Conservation (phyloP, 352 stramenopile species). For the Plasmopara halstedii region DNA sequence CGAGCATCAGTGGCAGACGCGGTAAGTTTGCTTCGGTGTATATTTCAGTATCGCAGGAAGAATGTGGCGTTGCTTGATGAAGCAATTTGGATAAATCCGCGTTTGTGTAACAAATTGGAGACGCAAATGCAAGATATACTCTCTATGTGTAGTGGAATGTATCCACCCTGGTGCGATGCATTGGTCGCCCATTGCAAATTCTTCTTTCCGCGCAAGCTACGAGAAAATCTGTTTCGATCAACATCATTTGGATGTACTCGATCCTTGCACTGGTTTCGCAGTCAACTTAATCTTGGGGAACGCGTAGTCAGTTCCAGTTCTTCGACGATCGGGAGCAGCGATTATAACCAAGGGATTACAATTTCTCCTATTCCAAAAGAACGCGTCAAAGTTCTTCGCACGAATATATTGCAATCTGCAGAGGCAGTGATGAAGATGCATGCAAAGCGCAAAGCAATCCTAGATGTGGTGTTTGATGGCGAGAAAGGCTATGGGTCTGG, state of each 20-base stretch:
- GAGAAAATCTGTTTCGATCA: conserved; percentile 64
- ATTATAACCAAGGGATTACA: conserved; percentile 73
- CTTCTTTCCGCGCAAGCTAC: conserved; percentile 67
- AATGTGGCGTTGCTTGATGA: conserved; percentile 20
- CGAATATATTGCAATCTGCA: conserved; percentile 65
- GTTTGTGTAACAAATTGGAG: conserved; percentile 74
- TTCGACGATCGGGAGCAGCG: conserved; percentile 25
- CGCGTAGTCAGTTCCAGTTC: conserved; percentile 10
- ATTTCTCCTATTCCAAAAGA: conserved; percentile 82
- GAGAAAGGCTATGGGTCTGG: conserved; percentile 82
- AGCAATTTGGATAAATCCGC: conserved; percentile 59
- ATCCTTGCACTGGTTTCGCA: conserved; percentile 77
- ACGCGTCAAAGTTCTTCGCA: conserved; percentile 73
- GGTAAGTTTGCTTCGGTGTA: conserved; percentile 46
- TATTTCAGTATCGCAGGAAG: conserved; percentile 44
- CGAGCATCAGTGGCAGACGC: conserved; percentile 34
- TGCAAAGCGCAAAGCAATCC: conserved; percentile 67
- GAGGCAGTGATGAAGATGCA: conserved; percentile 84
- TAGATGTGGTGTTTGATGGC: conserved; percentile 80
- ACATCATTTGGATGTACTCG: conserved; percentile 76
- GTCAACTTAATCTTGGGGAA: conserved; percentile 53
- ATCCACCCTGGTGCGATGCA: conserved; percentile 68
- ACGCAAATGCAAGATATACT: conserved; percentile 75
- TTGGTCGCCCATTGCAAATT: conserved; percentile 76
- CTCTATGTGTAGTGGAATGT: conserved; percentile 75